Evolutionary conservation across 768 basidiomycete genomes (phyloP).

Genomic region (Mycena polygramma): DNA sequence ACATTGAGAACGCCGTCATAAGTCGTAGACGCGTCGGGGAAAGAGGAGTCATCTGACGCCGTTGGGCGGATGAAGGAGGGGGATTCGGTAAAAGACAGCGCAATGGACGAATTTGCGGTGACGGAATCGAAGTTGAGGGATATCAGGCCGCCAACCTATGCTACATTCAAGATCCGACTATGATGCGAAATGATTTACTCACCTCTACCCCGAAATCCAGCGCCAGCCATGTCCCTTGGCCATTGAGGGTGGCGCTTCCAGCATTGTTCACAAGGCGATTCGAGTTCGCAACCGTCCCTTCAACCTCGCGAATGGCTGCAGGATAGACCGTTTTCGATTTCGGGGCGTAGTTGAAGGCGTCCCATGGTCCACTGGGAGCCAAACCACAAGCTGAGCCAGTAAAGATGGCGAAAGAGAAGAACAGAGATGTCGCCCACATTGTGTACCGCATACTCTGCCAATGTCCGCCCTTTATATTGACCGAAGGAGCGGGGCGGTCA

Average conservation of each 20-base stretch:
- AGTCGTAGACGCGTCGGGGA: constrained; percentile 58
- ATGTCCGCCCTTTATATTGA: constrained; percentile 18
- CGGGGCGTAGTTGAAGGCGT: constrained; percentile 65
- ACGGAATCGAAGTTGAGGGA: constrained; percentile 58
- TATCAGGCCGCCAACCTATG: constrained; percentile 67
- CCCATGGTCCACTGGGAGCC: constrained; percentile 66
- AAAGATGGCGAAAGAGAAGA: constrained; percentile 6
- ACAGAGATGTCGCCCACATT: constrained; percentile 13
- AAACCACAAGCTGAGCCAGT: constrained; percentile 24
- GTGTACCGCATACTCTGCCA: background rate
- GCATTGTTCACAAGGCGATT: constrained; percentile 49
- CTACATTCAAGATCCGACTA: background rate
- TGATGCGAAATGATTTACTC: constrained; percentile 21
- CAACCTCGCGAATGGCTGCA: constrained; percentile 50
- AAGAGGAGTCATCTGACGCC: constrained; percentile 67
- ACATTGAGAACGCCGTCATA: constrained; percentile 59
- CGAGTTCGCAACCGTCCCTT: constrained; percentile 52
- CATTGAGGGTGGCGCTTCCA: constrained; percentile 55
- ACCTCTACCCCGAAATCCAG: constrained; percentile 71
- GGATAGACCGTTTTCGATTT: constrained; percentile 61
- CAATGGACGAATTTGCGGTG: constrained; percentile 51
- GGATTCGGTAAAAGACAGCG: constrained; percentile 72
- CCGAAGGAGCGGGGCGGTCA: constrained; percentile 19
- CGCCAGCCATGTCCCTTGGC: constrained; percentile 60
- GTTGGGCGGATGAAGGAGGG: constrained; percentile 65